Evolutionary conservation across 495 filamentous ascomycete species (phyloP).

Genomic region (Parathielavia hyrcaniae): DNA sequence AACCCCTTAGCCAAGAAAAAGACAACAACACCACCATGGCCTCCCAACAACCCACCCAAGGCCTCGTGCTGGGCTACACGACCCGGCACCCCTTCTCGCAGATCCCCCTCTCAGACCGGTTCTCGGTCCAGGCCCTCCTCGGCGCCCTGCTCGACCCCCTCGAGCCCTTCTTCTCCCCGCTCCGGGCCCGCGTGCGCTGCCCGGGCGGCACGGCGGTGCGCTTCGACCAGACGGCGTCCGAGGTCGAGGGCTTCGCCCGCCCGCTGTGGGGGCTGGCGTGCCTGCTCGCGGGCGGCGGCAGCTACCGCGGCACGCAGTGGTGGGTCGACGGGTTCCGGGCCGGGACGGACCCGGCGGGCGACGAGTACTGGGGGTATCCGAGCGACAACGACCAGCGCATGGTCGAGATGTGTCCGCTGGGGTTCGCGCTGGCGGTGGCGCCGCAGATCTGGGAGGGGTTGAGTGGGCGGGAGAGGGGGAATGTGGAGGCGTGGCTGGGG

Average conservation of each 20-base stretch:
- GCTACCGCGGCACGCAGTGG: constrained; percentile 54
- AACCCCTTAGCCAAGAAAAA: not conserved
- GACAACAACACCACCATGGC: not conserved
- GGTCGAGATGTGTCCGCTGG: constrained; percentile 76
- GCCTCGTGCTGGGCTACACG: constrained; percentile 48
- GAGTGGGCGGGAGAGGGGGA: constrained; percentile 49
- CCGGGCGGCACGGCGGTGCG: constrained; percentile 60
- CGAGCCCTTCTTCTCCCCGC: constrained; percentile 56
- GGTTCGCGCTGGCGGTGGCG: constrained; percentile 57
- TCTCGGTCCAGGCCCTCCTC: constrained; percentile 54
- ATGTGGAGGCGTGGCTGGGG: constrained; percentile 62
- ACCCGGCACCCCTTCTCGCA: constrained; percentile 46
- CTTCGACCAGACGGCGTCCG: constrained; percentile 68
- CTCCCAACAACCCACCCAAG: constrained; percentile 24
- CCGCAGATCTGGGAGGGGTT: constrained; percentile 63
- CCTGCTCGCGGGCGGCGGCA: constrained; percentile 57
- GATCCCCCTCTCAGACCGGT: constrained; percentile 42
- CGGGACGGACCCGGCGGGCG: constrained; percentile 58
- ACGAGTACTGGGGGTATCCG: constrained; percentile 69
- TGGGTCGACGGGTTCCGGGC: constrained; percentile 63
- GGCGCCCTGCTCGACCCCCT: constrained; percentile 56
- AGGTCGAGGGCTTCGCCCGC: constrained; percentile 68
- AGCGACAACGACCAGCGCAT: constrained; percentile 73
- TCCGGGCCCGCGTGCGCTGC: constrained; percentile 51
- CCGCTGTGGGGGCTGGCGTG: constrained; percentile 70